Evolutionary conservation across 2,329 filamentous ascomycete species (phyloP).

Genomic region (Myotisia sp.): DNA sequence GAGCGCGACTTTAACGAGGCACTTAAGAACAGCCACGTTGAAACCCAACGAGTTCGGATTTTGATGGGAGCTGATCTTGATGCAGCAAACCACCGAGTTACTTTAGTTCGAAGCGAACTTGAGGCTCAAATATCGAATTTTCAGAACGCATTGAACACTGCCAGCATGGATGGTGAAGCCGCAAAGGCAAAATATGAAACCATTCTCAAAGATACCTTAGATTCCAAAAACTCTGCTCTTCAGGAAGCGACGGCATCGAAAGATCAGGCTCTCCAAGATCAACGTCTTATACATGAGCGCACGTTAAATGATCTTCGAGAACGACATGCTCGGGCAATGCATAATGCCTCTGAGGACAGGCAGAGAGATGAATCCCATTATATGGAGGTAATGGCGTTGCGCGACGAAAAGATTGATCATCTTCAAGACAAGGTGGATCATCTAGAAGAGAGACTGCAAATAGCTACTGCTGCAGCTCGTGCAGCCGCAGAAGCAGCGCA

Average conservation of each 20-base stretch:
- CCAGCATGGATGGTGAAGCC: constrained; percentile 66
- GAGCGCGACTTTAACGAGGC: constrained; percentile 77
- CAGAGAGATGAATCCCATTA: constrained; percentile 67
- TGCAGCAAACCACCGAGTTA: constrained; percentile 58
- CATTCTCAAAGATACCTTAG: constrained; percentile 66
- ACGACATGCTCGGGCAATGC: constrained; percentile 59
- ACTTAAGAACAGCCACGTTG: constrained; percentile 60
- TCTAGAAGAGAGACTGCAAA: constrained; percentile 79
- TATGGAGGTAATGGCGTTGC: constrained; percentile 64
- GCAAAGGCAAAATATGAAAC: constrained; percentile 69
- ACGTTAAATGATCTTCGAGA: constrained; percentile 60
- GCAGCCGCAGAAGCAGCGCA: constrained; percentile 67
- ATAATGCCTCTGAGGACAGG: constrained; percentile 64
- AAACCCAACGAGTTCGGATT: constrained; percentile 66
- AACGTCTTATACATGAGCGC: constrained; percentile 53
- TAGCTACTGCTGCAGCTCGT: constrained; percentile 73
- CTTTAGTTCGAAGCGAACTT: constrained; percentile 64
- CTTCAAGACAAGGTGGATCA: constrained; percentile 72
- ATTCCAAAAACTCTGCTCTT: constrained; percentile 48
- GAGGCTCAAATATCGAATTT: constrained; percentile 63
- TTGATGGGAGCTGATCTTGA: constrained; percentile 72
- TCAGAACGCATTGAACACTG: constrained; percentile 60
- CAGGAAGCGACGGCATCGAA: constrained; percentile 40
- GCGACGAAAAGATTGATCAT: constrained; percentile 70
- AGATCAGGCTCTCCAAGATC: constrained; percentile 41